These are phyloP conservation scores for Drosera spatulata DNA, from an alignment of 179 eudicot genomes.

Conservation along the genomic window DNA sequence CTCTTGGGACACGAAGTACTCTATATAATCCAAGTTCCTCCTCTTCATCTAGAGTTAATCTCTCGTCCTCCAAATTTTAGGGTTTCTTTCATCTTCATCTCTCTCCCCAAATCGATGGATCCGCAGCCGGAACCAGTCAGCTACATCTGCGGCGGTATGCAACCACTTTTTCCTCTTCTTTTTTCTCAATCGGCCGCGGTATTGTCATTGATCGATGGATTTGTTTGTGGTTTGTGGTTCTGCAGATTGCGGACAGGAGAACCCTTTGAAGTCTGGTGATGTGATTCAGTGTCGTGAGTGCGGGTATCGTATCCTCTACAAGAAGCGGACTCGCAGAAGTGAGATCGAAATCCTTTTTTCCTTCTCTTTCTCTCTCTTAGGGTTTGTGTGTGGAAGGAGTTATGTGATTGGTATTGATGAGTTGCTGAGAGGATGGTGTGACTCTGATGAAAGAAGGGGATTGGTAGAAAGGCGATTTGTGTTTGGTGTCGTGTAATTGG, in stretches of 20 bases:
- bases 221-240: background rate
- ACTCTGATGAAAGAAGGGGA: too few relatives aligned
- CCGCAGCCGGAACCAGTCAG: conserved; percentile 64
- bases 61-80: too few relatives aligned
- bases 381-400: too few relatives aligned
- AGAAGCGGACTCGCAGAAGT: conserved; percentile 87
- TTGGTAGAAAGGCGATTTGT: too few relatives aligned
- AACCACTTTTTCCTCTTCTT: background rate
- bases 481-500: too few relatives aligned
- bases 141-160: conserved; percentile 60
- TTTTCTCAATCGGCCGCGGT: background rate
- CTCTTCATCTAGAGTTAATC: too few relatives aligned
- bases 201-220: background rate
- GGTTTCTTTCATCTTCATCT: too few relatives aligned
- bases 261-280: conserved; percentile 68
- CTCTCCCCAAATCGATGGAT: conserved; percentile 28
- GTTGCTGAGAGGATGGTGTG: too few relatives aligned
- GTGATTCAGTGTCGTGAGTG: conserved; percentile 88
- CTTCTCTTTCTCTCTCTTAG: background rate
- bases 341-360: conserved; percentile 2
- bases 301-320: conserved; percentile 81
- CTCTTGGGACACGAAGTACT: too few relatives aligned
- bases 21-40: too few relatives aligned
- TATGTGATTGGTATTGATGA: too few relatives aligned
- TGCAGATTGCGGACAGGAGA: conserved; percentile 73